Conservation (phyloP, 805 yeast species). For the Candida mattraensis region DNA sequence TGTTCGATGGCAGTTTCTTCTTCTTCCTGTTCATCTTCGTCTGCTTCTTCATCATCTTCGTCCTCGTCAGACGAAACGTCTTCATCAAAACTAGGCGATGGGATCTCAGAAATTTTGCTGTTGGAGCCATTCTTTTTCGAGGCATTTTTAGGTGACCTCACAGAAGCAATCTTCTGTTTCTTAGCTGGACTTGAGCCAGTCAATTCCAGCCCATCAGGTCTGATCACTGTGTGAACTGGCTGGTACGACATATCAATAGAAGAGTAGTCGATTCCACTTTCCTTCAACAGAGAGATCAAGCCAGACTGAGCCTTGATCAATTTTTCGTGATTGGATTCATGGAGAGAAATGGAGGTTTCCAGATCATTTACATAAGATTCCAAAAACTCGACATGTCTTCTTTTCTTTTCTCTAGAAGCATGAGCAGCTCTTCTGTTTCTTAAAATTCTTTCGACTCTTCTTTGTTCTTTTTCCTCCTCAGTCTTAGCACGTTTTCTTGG, state of each 20-base stretch:
- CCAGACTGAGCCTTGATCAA: constrained; percentile 15
- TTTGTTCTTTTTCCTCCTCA: constrained; percentile 94
- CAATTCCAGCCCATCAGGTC: constrained; percentile 31
- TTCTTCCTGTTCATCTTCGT: constrained; percentile 12
- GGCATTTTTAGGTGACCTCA: constrained; percentile 6
- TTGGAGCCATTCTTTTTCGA: constrained; percentile 4
- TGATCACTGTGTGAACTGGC: constrained; percentile 17
- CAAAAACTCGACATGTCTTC: constrained; percentile 83
- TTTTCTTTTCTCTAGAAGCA: constrained; percentile 94
- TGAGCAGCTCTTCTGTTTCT: constrained; percentile 97
- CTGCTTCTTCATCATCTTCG: constrained; percentile 18
- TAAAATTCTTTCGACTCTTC: constrained; percentile 87
- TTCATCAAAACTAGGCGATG: constrained; percentile 26
- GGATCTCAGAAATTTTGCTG: constrained; percentile 16
- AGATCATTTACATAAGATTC: constrained; percentile 57
- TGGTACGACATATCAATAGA: constrained; percentile 14
- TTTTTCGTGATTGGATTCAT: constrained; percentile 16
- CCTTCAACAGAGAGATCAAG: constrained; percentile 19
- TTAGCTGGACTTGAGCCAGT: constrained; percentile 19
- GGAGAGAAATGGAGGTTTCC: constrained; percentile 28
- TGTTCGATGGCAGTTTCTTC: constrained; percentile 2
- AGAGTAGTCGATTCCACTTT: constrained; percentile 19
- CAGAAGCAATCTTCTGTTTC: constrained; percentile 18
- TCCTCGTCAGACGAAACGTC: constrained; percentile 26
- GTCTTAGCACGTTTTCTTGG: constrained; percentile 98